Base-by-base conservation (phyloP, 1,139 yeast genomes). In the Pichia kudriavzevii region DNA sequence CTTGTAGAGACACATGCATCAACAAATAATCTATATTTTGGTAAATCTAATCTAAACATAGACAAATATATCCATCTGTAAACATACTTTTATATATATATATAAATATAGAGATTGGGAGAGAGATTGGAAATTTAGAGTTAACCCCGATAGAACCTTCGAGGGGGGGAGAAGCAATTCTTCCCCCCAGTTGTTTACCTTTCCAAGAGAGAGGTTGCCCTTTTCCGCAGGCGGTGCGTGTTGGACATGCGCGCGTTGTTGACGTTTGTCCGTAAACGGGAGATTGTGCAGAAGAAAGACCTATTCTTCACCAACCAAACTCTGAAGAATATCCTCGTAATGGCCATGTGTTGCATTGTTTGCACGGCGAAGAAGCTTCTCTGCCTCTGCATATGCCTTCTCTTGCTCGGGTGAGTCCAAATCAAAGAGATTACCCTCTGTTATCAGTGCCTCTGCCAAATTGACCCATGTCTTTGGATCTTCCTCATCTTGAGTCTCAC, bases 401-500 rank as follows among this genome's bases (percentile, higher is more conserved):
- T 77, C 81, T 58, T 84, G 94, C 31, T 77, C 78, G 24, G 61
- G 59, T 35, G 81, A 68, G 25, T 79, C 87, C 28, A 72, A 60
- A 9, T 76, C 81, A 45, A 70, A 65, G 39, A 85, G 55, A 51
- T 87, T 87, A 8, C 88, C 96, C 47, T 83, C 62, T 11, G 80
- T 72, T 24, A 88, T 82, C 53, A 75, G 67, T 1, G 94, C 88
- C 56, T 91, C 97, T 3, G 95, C 95, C 29, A 81, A 63, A 46
- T 72, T 72, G 6, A 78, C 95, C 81, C 91, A 80, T 7, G 80
- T 66, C 40, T 79, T 80, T 0, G 94, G 94, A 25, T 79, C 84
- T 34, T 79, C 84, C 21, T 74, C 75, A 35, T 76, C 74, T 54
- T 78, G 74, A 1, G 87, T 79, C 40, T 64, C 60, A 39, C 66